Conservation (phyloP, 805 yeast genomes). For the Komagataella phaffii region DNA sequence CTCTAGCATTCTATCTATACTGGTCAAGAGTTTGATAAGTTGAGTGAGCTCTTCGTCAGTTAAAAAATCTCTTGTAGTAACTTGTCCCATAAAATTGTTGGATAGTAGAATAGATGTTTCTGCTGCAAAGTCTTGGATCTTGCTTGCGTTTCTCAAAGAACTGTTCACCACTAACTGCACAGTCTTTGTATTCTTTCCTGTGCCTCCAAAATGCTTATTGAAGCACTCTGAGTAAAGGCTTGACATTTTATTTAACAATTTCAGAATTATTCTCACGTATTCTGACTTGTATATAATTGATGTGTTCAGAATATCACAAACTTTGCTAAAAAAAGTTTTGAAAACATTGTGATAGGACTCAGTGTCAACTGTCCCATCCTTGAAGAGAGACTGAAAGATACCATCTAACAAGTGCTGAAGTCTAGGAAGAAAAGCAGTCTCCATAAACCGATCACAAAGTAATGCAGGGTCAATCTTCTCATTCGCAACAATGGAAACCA, state of each 20-base stretch:
- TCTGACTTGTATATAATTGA: conserved; percentile 44
- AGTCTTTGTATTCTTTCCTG: neutral
- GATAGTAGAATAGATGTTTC: neutral
- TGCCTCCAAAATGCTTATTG: conserved; percentile 9
- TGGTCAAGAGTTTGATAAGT: neutral
- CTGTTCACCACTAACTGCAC: neutral
- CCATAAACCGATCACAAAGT: neutral
- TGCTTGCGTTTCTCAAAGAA: neutral
- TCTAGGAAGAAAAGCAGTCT: neutral
- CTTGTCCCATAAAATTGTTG: conserved; percentile 6
- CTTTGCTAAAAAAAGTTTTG: conserved; percentile 28
- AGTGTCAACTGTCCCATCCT: conserved; percentile 33
- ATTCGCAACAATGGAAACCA: neutral
- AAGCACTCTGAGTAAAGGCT: conserved; percentile 18
- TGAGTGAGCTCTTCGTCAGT: neutral
- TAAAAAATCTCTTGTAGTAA: conserved; percentile 7
- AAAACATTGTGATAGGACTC: conserved; percentile 17
- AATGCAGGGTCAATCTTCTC: neutral
- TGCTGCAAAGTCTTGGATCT: neutral
- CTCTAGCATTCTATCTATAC: neutral
- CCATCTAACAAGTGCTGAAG: neutral
- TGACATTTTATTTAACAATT: conserved; percentile 24
- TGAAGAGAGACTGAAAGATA: conserved; percentile 56
- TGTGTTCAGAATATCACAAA: conserved; percentile 44
- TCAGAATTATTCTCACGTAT: conserved; percentile 32